Evolutionary conservation across 2,329 filamentous ascomycete species (phyloP).

Genomic region (Daldinia sp.): DNA sequence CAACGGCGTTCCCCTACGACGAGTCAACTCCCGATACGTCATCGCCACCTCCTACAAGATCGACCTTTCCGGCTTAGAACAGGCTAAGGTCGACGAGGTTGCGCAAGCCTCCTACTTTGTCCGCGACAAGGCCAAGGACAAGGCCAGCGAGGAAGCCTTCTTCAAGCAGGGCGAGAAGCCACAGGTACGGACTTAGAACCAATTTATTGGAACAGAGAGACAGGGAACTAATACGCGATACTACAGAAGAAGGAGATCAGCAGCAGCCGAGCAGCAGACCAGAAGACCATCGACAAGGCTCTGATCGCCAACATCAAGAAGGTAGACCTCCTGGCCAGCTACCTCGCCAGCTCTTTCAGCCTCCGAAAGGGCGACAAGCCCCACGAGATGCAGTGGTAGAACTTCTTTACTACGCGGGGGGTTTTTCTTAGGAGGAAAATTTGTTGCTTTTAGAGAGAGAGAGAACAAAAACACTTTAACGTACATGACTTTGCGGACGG

Average conservation of each 20-base stretch:
- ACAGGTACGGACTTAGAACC: constrained; percentile 70
- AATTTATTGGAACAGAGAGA: constrained; percentile 25
- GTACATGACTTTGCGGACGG: constrained; percentile 55
- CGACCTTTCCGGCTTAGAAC: constrained; percentile 84
- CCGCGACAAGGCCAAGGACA: constrained; percentile 92
- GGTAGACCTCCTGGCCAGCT: constrained; percentile 91
- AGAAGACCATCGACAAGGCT: constrained; percentile 98
- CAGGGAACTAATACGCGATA: constrained; percentile 48
- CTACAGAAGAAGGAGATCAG: constrained; percentile 94
- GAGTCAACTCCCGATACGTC: constrained; percentile 92
- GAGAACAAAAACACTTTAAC: too few relatives aligned
- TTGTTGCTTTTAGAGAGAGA: constrained; percentile 44
- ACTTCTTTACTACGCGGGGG: constrained; percentile 45
- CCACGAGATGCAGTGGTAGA: constrained; percentile 99
- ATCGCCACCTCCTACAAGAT: constrained; percentile 89
- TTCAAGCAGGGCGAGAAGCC: constrained; percentile 99
- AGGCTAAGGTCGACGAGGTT: constrained; percentile 86
- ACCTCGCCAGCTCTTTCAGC: constrained; percentile 96
- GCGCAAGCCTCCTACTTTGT: constrained; percentile 90
- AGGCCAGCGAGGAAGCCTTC: constrained; percentile 97
- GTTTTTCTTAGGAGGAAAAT: constrained; percentile 25
- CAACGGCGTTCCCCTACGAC: constrained; percentile 97
- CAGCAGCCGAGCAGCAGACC: constrained; percentile 92
- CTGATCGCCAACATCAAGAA: constrained; percentile 97
- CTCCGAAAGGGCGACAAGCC: constrained; percentile 99